A percentile compares a stretch with the other conserved stretches of the same genome.
These are phyloP conservation scores for Pichia nanzhaoensis DNA, from an alignment of 805 yeast species.

Conservation along the genomic window DNA sequence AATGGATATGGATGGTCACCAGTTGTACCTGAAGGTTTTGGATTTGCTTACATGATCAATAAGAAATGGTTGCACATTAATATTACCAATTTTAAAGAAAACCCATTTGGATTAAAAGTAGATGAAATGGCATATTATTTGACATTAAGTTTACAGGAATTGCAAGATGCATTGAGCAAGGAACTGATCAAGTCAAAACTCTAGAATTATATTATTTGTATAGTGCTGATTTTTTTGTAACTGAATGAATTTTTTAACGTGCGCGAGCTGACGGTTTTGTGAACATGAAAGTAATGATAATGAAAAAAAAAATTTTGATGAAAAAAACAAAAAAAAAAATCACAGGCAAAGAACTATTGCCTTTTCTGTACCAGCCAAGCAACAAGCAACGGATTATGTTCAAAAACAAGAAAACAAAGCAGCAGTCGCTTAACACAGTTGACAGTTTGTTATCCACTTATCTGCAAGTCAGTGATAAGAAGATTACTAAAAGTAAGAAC, in stretches of 20 bases:
- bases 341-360: too few relatives aligned
- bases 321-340: not conserved
- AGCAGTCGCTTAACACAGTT: slow-evolving; percentile 19
- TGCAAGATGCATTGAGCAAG: slow-evolving; percentile 51
- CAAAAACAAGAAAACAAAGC: slow-evolving; percentile 16
- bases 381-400: slow-evolving; percentile 12
- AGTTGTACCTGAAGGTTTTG: slow-evolving; percentile 89
- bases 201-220: not conserved
- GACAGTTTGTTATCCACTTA: slow-evolving; percentile 24
- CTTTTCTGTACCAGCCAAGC: too few relatives aligned
- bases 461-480: slow-evolving; percentile 15
- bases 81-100: slow-evolving; percentile 64
- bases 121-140: slow-evolving; percentile 59
- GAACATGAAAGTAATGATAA: too few relatives aligned
- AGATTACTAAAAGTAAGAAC: slow-evolving; percentile 1
- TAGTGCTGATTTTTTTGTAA: too few relatives aligned
- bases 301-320: not conserved
- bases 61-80: slow-evolving; percentile 80
- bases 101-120: slow-evolving; percentile 48
- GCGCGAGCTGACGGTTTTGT: too few relatives aligned
- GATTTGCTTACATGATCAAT: slow-evolving; percentile 89
- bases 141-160: slow-evolving; percentile 73
- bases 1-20: slow-evolving; percentile 96
- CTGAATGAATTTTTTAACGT: too few relatives aligned
- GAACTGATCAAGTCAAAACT: slow-evolving; percentile 22